Base-by-base conservation (phyloP, 2,329 filamentous ascomycete species). In the Penicillium sp. region DNA sequence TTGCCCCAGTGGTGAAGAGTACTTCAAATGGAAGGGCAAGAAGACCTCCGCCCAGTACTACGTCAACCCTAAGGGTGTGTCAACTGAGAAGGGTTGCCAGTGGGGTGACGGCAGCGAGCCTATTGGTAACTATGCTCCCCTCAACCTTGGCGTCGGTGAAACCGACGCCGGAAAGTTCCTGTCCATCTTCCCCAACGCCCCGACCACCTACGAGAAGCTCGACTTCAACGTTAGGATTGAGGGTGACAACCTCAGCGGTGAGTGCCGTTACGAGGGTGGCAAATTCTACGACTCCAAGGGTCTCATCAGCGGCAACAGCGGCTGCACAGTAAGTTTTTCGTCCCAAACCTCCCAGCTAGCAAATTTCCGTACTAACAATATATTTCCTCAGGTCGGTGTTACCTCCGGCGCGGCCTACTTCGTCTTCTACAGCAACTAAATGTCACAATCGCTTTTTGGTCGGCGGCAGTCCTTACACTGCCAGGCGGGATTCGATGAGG, bases 41-140 rank as follows among this genome's bases (percentile, higher is more conserved):
- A 67, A 78, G 49, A 97, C 94, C 50, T 92, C 90, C 46, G 92
- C 92, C 43, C 94, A 97, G 78, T 97, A 96, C 83, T 99, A 99
- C 73, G 84, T 97, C 77, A 97, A 97, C 84, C 89, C 89, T 67
- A 82, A 85, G 66, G 92, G 91, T 58, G 79, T 89, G 51, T 67
- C 76, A 18, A 77, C 85, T 56, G 73, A 85, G 62, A 76, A 92
- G 13, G 89, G 85, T 49, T 99, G 94, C 78, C 76, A 83, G 56
- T 97, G 94, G 94, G 79, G 83, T 50, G 81, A 81, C 20, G 79
- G 85, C 57, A 86, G 74, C 53, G 69, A 78, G 56, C 76, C 80
- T 61, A 74, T 81, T 55, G 86, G 94, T 63, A 97, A 99, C 84
- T 96, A 84, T 82, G 88, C 94, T 46, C 92, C 94, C 31, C 78